Evolutionary conservation across 2,329 filamentous ascomycete genomes (phyloP), one percentile per base, ranked within the genome.

Genomic region (Aschersonia sp.): DNA sequence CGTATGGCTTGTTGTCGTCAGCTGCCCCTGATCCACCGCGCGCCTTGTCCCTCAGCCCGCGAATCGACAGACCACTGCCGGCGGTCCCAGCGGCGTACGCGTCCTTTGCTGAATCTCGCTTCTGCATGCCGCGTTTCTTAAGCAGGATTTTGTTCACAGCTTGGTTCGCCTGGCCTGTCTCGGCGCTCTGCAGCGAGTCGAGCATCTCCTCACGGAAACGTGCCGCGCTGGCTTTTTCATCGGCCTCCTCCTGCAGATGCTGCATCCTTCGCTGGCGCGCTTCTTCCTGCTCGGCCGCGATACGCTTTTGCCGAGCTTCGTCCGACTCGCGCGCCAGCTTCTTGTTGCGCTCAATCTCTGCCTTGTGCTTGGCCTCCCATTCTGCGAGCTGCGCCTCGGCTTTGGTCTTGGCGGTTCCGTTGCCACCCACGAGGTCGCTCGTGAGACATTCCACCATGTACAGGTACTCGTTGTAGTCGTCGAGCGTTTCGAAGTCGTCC

Each of bases 381-480:
- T 76, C 57, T 43, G 63, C 53, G 11, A 75, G 66, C 50, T 68
- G 59, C 30, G 57, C 54, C 53, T 75, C 76, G 40, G 70, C 69
- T 9, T 59, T 59, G 32, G 58, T 59, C 47, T 67, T 76, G n/a
- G 80, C 77, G 1, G 81, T 73, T 50, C 89, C 80, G 42, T 70
- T 73, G 41, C 82, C 80, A 53, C 80, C 74, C 47, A 95, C 83
- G 8, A 98, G 73, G 60, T 95, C 90, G 66, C 89, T 88, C 2
- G 89, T 89, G 51, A 95, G 76, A 54, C 84, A 80, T 69, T 98
- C 92, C 40, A 95, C 87, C 59, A 86, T 81, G 65, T 97, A 87
- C 10, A 98, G 79, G 67, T 97, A 95, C 64, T 95, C 83, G 66
- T 98, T 95, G 71, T 83, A 98, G 59, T 81, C 84, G 42, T 77